A percentile compares a stretch with the other conserved stretches of the same genome.
Conservation (phyloP, 2,329 filamentous ascomycete genomes). For the Parastagonospora avenae region DNA sequence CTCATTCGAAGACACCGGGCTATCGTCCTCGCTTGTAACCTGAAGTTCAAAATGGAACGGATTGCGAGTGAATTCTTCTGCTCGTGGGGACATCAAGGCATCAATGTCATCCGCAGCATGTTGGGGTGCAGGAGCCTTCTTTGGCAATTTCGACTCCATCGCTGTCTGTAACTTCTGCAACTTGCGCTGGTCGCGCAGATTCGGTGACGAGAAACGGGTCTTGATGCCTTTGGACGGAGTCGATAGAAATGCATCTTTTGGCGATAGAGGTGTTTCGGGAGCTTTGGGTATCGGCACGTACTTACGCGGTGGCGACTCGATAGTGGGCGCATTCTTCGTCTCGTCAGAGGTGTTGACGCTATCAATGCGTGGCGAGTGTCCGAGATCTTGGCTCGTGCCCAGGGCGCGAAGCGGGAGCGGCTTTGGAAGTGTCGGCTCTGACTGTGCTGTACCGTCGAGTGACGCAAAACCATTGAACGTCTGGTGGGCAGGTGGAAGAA, state of each 20-base stretch:
- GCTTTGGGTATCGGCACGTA: slow-evolving; percentile 13
- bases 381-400: slow-evolving; percentile 13
- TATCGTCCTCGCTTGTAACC: slow-evolving; percentile 29
- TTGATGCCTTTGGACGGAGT: slow-evolving; percentile 38
- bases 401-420: slow-evolving; percentile 13
- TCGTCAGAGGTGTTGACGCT: slow-evolving; percentile 29
- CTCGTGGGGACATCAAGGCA: slow-evolving; percentile 72
- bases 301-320: slow-evolving; percentile 13
- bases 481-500: slow-evolving; percentile 41
- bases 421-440: slow-evolving; percentile 23
- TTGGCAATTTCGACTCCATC: slow-evolving; percentile 45
- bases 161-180: slow-evolving; percentile 48
- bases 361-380: slow-evolving; percentile 25
- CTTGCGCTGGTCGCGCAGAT: slow-evolving; percentile 44
- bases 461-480: slow-evolving; percentile 43
- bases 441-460: slow-evolving; percentile 41
- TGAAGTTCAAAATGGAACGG: slow-evolving; percentile 45
- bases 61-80: slow-evolving; percentile 70
- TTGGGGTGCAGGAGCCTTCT: slow-evolving; percentile 26
- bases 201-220: slow-evolving; percentile 48
- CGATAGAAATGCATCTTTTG: slow-evolving; percentile 29
- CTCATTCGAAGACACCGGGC: slow-evolving; percentile 40
- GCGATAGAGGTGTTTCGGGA: slow-evolving; percentile 20
- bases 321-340: slow-evolving; percentile 10
- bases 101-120: slow-evolving; percentile 51